Conservation (phyloP, 106 monocot genomes). For the Dendrobium chrysotoxum region DNA sequence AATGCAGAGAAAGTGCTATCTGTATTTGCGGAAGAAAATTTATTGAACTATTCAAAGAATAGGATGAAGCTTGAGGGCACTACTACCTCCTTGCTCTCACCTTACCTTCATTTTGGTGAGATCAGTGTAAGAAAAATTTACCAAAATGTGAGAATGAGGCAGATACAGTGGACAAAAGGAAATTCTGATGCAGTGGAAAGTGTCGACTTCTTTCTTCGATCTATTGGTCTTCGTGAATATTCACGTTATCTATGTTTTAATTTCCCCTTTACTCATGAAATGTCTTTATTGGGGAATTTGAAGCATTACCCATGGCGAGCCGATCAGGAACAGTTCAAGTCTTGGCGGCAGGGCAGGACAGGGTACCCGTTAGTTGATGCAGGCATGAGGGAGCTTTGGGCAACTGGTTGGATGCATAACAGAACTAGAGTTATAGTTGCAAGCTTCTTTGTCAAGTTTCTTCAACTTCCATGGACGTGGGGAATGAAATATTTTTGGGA, state of each 20-base stretch:
- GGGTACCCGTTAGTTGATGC: constrained; percentile 93
- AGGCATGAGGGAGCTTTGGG: constrained; percentile 96
- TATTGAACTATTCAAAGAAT: constrained; percentile 47
- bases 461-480: constrained; percentile 85
- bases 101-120: constrained; percentile 91
- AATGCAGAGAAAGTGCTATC: constrained; percentile 61
- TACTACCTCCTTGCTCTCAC: constrained; percentile 73
- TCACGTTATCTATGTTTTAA: constrained; percentile 93
- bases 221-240: constrained; percentile 82
- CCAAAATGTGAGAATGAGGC: constrained; percentile 53
- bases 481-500: constrained; percentile 97
- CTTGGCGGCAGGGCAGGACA: constrained; percentile 84
- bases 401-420: constrained; percentile 91
- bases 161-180: constrained; percentile 62
- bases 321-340: constrained; percentile 59
- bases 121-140: constrained; percentile 75
- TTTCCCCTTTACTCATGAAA: constrained; percentile 80
- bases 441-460: constrained; percentile 73
- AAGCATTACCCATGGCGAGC: constrained; percentile 68
- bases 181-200: constrained; percentile 50
- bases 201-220: constrained; percentile 56
- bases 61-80: constrained; percentile 57
- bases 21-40: constrained; percentile 46
- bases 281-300: constrained; percentile 65
- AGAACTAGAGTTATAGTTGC: constrained; percentile 62